These are phyloP conservation scores for Mycena pura DNA, from an alignment of 768 basidiomycete genomes.

Conservation along the genomic window DNA sequence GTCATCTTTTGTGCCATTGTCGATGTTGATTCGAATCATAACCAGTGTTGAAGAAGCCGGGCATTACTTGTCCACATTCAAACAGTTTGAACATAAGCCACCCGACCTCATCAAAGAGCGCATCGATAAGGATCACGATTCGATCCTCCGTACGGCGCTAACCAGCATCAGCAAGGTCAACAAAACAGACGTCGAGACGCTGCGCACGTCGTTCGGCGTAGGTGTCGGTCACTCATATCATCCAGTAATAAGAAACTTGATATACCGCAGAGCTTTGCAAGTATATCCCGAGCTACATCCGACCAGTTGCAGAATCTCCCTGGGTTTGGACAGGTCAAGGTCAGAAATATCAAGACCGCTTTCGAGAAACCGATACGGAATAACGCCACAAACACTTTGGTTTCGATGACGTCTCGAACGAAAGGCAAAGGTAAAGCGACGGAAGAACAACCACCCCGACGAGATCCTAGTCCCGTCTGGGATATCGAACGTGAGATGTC, in stretches of 20 bases:
- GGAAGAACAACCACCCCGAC: constrained; percentile 21
- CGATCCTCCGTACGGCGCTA: constrained; percentile 80
- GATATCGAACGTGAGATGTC: constrained; percentile 72
- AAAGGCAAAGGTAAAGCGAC: constrained; percentile 34
- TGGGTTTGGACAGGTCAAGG: constrained; percentile 94
- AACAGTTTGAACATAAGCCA: constrained; percentile 92
- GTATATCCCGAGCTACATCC: constrained; percentile 74
- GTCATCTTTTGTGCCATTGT: constrained; percentile 29
- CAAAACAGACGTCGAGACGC: constrained; percentile 95
- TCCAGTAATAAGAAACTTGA: neutral
- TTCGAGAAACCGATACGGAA: constrained; percentile 90
- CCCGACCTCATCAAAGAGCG: constrained; percentile 96
- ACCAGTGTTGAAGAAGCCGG: constrained; percentile 88
- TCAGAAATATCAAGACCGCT: constrained; percentile 87
- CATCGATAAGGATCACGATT: constrained; percentile 85
- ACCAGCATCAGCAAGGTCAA: constrained; percentile 94
- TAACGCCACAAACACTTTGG: constrained; percentile 57
- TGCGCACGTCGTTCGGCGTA: constrained; percentile 92
- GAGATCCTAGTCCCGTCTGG: constrained; percentile 69
- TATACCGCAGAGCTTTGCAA: constrained; percentile 76
- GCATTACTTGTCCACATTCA: constrained; percentile 88
- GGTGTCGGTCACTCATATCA: constrained; percentile 33
- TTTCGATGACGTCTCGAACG: constrained; percentile 38
- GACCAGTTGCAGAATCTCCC: constrained; percentile 85
- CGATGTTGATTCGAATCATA: constrained; percentile 7